Conservation (phyloP, 2,329 filamentous ascomycete genomes). For the Diaporthe ampelina region DNA sequence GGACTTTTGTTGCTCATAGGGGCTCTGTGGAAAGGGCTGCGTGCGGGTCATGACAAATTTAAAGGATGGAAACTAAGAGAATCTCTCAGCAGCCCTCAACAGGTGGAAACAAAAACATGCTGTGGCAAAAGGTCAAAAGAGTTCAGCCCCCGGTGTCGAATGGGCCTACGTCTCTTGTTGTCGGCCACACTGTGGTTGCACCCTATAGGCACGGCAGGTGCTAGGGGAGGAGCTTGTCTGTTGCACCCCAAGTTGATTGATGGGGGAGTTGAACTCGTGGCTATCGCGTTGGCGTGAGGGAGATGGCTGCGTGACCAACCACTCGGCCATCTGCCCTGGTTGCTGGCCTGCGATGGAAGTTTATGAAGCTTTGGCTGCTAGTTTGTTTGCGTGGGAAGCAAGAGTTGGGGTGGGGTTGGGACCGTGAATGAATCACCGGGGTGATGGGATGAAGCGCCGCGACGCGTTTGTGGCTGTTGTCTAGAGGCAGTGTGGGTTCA, state of each 20-base stretch:
- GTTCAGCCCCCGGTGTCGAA: slow-evolving; percentile 36
- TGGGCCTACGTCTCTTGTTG: slow-evolving; percentile 29
- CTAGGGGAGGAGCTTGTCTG: too few species aligned
- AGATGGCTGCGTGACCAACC: slow-evolving; percentile 11
- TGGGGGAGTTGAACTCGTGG: slow-evolving; percentile 14
- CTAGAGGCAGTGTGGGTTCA: not conserved
- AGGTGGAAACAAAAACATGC: too few species aligned
- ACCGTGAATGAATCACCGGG: not conserved
- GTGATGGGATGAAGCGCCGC: slow-evolving; percentile 6
- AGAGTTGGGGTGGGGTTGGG: too few species aligned
- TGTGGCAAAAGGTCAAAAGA: slow-evolving; percentile 16
- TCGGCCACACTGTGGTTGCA: not conserved
- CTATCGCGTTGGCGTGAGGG: slow-evolving; percentile 12
- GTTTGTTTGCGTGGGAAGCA: too few species aligned
- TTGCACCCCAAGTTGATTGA: not conserved
- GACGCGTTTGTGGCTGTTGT: not conserved
- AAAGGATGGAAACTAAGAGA: too few species aligned
- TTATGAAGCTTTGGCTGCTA: not conserved
- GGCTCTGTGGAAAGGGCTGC: not conserved
- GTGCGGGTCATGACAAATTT: too few species aligned
- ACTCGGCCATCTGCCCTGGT: slow-evolving; percentile 2
- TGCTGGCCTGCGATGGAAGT: not conserved
- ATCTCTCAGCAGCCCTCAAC: not conserved
- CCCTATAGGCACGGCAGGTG: too few species aligned
- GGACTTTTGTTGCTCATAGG: not conserved